Base-by-base conservation (phyloP, 2,329 filamentous ascomycete species). In the Penicillium thymicola region DNA sequence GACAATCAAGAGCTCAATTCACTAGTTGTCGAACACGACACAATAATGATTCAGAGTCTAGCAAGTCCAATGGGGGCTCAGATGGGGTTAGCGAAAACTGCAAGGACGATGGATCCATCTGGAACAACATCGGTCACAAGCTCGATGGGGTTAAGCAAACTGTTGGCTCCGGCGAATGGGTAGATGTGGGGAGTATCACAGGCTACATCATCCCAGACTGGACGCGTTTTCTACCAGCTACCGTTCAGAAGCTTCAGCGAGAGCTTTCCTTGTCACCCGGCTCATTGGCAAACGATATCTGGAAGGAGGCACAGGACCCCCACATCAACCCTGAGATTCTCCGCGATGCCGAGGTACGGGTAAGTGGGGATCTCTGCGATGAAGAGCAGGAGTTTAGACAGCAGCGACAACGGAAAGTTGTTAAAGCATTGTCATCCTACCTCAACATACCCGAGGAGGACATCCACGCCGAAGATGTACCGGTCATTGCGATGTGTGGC, bases 381-480 rank as follows among this genome's bases (percentile, higher is more conserved):
- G 92, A 97, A 59, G 94, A 99, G 71, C 85, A 88, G 70, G 79
- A 81, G 4, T 99, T 92, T 64, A 76, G 91, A 8, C 73, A 79
- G 27, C 87, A 87, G 50, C 83, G 94, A 53, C 88, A 85, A 69
- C 79, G 79, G 57, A 82, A 89, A 47, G 88, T 89, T 0, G 84
- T 82, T 4, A 84, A 83, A 54, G 92, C 90, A 6, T 78, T 99
- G 50, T 91, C 92, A 2, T 86, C 81, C 50, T 99, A 97, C 69
- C 83, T 99, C 0, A 85, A 83, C 30, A 78, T 99, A 6, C 79
- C 88, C 0, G 90, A 92, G 70, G 79, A 84, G 14, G 89, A 93
- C 3, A 85, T 99, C n/a, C 85, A 97, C 67, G 90, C 91, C 0
- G 91, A 96, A 45, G 94, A 99, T 76, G 87, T 97, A 7, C 94